These are phyloP conservation scores for Monosporozyma unispora DNA, from an alignment of 805 yeast species.

Conservation along the genomic window DNA sequence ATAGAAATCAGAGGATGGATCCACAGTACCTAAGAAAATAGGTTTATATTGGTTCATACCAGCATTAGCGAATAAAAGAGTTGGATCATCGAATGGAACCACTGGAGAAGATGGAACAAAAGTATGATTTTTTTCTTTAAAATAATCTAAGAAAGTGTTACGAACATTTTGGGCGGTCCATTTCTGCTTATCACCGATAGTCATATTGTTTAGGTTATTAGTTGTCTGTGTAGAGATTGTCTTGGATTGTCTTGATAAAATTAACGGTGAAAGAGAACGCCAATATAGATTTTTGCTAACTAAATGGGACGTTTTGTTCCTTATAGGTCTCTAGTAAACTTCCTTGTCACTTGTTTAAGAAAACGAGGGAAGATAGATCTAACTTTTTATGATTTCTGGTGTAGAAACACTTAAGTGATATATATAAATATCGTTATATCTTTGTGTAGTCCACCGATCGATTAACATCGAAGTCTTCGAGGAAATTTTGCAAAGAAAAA, in stretches of 20 bases:
- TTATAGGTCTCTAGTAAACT: background rate
- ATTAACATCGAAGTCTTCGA: no score
- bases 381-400: no score
- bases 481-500: no score
- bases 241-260: background rate
- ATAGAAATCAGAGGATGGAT: constrained; percentile 84
- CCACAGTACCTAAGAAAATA: constrained; percentile 93
- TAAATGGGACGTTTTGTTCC: background rate
- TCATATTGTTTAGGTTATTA: constrained; percentile 10
- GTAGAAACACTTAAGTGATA: no score
- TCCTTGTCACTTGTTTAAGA: background rate
- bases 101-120: constrained; percentile 91
- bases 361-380: no score
- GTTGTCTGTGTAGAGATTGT: background rate
- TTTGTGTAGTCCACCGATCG: no score
- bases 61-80: constrained; percentile 92
- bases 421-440: no score
- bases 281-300: background rate
- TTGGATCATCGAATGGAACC: constrained; percentile 96
- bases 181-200: constrained; percentile 31
- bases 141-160: constrained; percentile 75
- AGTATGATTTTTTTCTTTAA: constrained; percentile 59
- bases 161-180: constrained; percentile 58
- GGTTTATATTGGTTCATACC: constrained; percentile 99
- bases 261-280: constrained; percentile 1